Base-by-base conservation (phyloP, 176 grass and related monocot genomes). In the Juncus effusus region DNA sequence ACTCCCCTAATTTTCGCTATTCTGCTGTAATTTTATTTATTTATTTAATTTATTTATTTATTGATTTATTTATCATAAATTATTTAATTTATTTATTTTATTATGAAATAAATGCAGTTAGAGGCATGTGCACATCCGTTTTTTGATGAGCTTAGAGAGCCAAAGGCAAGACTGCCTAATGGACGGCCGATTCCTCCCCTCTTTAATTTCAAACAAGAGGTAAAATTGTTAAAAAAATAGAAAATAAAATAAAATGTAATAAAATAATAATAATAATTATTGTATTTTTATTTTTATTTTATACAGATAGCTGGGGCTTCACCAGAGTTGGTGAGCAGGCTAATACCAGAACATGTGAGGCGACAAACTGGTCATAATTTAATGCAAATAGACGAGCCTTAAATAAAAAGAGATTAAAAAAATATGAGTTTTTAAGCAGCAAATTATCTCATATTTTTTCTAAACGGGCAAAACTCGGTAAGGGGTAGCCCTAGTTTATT, bases 51-150 rank as follows among this genome's bases (percentile, higher is more conserved):
- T 47, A 47, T 47, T 42, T 12, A 51, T 54, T 36, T 72, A 13
- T 44, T 72, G 7, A 45, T 45, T 6, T 47, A 47, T 78, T 9
- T 69, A 51, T 69, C 19, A 28, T 28, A 28, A 28, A 28, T 47
- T 47, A 47, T 47, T 47, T 72, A n/a, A 60, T 45, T 6, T 1
- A 47, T 78, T 9, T 69, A 51, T 69, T 5, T 28, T 62, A 42
- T 65, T 82, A 70, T 16, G 60, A 62, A 78, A 52, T 8, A 8
- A 54, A 13, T 80, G 15, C 73, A 88, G 80, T 74, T 83, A 59
- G 85, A 88, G 28, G 85, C 85, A 80, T 83, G 85, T 80, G 80
- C 80, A 6, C 85, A 88, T 65, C 66, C 85, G 44, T 88, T 88
- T 56, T 88, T 88, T 69, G 80, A 88, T 77, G 85, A 88, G 51